Evolutionary conservation across 345 rosid species (phyloP).

Genomic region (Camelina hispida): DNA sequence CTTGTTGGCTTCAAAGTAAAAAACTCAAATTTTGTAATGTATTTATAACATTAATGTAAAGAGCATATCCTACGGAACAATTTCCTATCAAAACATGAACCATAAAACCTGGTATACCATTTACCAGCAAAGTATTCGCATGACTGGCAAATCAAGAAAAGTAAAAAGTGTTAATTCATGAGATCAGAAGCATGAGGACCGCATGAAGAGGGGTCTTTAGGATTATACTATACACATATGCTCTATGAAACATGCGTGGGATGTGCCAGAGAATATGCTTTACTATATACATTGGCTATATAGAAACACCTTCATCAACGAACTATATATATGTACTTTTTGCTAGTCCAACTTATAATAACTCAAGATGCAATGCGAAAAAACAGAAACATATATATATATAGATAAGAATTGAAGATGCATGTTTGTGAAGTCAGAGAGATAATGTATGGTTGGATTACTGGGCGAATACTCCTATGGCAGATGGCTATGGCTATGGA

Average conservation of each 20-base stretch:
- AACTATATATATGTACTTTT: constrained; percentile 20
- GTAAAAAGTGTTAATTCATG: not conserved
- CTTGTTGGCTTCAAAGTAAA: constrained; percentile 18
- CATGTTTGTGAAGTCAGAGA: constrained; percentile 22
- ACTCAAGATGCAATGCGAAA: constrained; percentile 22
- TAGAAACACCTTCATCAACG: constrained; percentile 17
- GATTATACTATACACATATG: constrained; percentile 41
- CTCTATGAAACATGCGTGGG: constrained; percentile 31
- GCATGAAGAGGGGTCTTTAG: constrained; percentile 25
- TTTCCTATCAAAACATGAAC: constrained; percentile 28
- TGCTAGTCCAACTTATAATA: constrained; percentile 23
- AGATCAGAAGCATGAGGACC: constrained; percentile 35
- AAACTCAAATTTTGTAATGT: not conserved
- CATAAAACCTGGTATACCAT: constrained; percentile 2
- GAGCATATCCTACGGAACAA: constrained; percentile 38
- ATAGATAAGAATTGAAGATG: not conserved
- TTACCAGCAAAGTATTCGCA: constrained; percentile 3
- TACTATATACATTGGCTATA: constrained; percentile 14
- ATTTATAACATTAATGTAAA: constrained; percentile 26
- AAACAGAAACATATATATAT: not conserved
- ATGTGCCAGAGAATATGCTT: constrained; percentile 39
- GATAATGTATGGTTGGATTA: constrained; percentile 35
- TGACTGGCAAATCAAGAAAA: constrained; percentile 2
- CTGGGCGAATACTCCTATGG: constrained; percentile 42
- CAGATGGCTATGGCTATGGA: constrained; percentile 28